These are phyloP conservation scores for Hygrocybe punicea DNA, from an alignment of 768 basidiomycete genomes.

Conservation along the genomic window DNA sequence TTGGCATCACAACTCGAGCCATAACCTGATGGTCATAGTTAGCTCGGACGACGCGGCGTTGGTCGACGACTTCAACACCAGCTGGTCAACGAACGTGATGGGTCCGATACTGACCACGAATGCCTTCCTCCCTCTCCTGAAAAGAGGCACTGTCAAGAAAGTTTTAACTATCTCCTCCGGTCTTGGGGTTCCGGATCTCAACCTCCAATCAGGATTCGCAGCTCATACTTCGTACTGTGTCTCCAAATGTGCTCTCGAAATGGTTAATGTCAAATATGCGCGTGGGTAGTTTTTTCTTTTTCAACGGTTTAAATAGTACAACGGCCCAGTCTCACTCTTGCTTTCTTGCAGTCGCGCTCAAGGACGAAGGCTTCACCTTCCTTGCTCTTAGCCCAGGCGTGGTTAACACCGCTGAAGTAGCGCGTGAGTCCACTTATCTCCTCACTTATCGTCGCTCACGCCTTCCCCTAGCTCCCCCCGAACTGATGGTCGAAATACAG, in stretches of 20 bases:
- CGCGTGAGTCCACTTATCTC: background rate
- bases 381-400: conserved; percentile 38
- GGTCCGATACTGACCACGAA: conserved; percentile 36
- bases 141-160: conserved; percentile 31
- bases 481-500: background rate
- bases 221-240: conserved; percentile 27
- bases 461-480: background rate
- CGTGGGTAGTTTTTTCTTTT: conserved; percentile 10
- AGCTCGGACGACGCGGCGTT: conserved; percentile 2
- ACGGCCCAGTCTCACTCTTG: no score
- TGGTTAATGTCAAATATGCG: conserved; percentile 38
- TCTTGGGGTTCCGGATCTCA: conserved; percentile 27
- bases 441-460: background rate
- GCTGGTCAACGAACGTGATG: conserved; percentile 35
- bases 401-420: conserved; percentile 31
- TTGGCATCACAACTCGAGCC: background rate
- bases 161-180: conserved; percentile 34
- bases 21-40: background rate
- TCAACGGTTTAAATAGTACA: no score
- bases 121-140: conserved; percentile 40
- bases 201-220: conserved; percentile 11
- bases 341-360: background rate
- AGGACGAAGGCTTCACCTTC: conserved; percentile 35
- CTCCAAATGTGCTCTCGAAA: conserved; percentile 38
- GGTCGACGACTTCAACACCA: background rate